Conservation (phyloP, 1,139 yeast species). For the Scheffersomyces titani region DNA sequence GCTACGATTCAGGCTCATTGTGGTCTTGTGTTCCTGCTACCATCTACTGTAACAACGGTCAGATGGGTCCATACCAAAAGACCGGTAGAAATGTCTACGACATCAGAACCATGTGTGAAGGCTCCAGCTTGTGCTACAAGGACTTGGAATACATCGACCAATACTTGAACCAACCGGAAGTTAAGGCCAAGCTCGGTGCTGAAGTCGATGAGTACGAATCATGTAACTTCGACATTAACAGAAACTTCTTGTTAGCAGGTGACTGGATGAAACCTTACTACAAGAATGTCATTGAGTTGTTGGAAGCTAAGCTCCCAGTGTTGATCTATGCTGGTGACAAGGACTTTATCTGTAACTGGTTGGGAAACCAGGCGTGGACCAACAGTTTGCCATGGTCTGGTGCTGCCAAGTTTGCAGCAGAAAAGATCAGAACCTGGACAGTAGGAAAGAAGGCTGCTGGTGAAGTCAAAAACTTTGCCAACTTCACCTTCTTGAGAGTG, state of each 20-base stretch:
- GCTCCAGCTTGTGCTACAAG: constrained; percentile 69
- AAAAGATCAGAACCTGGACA: constrained; percentile 43
- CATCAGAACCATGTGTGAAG: constrained; percentile 83
- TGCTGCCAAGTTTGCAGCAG: constrained; percentile 47
- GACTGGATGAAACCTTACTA: constrained; percentile 91
- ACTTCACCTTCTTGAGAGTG: constrained; percentile 49
- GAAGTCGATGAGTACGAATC: constrained; percentile 83
- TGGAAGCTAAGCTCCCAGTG: constrained; percentile 64
- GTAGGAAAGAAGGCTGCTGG: constrained; percentile 44
- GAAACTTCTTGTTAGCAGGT: constrained; percentile 82
- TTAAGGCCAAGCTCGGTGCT: constrained; percentile 84
- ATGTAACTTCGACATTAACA: constrained; percentile 83
- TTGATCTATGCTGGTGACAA: constrained; percentile 84
- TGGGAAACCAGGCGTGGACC: constrained; percentile 86
- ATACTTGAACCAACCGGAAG: constrained; percentile 68
- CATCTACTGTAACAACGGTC: constrained; percentile 85
- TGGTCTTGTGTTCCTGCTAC: constrained; percentile 95
- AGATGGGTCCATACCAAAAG: constrained; percentile 83
- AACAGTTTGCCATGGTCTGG: constrained; percentile 68
- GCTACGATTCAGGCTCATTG: constrained; percentile 76
- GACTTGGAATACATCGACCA: constrained; percentile 65
- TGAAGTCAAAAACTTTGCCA: constrained; percentile 46
- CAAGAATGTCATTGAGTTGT: constrained; percentile 61
- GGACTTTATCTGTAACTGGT: constrained; percentile 85
- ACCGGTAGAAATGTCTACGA: constrained; percentile 95